Conservation (phyloP, 805 yeast species). For the Saccharomycopsis lassenensis region DNA sequence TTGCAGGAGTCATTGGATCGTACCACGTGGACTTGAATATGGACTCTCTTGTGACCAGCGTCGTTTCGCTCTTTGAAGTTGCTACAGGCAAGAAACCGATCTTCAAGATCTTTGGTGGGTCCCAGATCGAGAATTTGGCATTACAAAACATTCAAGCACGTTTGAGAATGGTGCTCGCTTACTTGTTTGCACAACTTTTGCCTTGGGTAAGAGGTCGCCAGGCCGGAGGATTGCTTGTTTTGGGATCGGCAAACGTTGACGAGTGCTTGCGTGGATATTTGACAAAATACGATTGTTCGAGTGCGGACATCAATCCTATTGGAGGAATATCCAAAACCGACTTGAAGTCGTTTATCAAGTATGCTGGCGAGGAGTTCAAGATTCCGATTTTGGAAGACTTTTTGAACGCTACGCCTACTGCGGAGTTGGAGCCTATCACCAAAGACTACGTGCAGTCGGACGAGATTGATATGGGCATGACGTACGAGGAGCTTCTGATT, state of each 20-base stretch:
- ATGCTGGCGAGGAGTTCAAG: slow-evolving; percentile 59
- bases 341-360: slow-evolving; percentile 71
- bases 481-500: slow-evolving; percentile 83
- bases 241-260: slow-evolving; percentile 96
- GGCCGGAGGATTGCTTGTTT: slow-evolving; percentile 67
- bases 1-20: slow-evolving; percentile 70
- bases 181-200: slow-evolving; percentile 82
- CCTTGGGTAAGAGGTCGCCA: slow-evolving; percentile 85
- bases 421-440: slow-evolving; percentile 95
- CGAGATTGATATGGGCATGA: slow-evolving; percentile 97
- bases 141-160: slow-evolving; percentile 96
- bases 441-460: slow-evolving; percentile 88
- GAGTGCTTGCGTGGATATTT: slow-evolving; percentile 92
- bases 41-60: slow-evolving; percentile 72
- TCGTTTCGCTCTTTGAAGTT: slow-evolving; percentile 66
- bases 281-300: slow-evolving; percentile 94
- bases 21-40: slow-evolving; percentile 88
- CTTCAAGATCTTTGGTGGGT: slow-evolving; percentile 89
- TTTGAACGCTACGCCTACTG: slow-evolving; percentile 90
- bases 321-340: slow-evolving; percentile 98
- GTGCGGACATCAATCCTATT: slow-evolving; percentile 95
- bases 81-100: slow-evolving; percentile 87
- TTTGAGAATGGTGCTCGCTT: slow-evolving; percentile 86
- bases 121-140: slow-evolving; percentile 84
- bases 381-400: slow-evolving; percentile 72